Base-by-base conservation (phyloP, 1,139 yeast species). In the Yamadazyma epiphylla region DNA sequence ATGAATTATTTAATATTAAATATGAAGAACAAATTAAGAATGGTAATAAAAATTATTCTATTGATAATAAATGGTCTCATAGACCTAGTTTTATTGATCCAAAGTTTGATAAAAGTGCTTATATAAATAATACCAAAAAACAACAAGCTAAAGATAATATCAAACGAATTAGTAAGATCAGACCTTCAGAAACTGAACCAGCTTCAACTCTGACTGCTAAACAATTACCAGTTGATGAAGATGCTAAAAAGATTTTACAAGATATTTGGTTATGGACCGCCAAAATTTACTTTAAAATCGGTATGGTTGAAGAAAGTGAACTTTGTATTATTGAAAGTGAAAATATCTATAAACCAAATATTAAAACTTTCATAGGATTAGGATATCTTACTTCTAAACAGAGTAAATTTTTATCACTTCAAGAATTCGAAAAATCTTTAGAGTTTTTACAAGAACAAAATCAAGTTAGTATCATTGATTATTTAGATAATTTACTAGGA, bases 271-370 rank as follows among this genome's bases (percentile, higher is more conserved):
- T 87, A 31, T 77, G 87, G 76, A 70, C 86, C 0, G 72, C 88
- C 1, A 71, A 71, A 24, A 60, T 86, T 22, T 88, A 85, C 51
- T 59, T 74, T 43, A 73, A 76, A 40, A 66, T 74, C 4, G 79
- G 73, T 1, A 59, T 75, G 32, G 41, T 58, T 4, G 70, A 63
- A 5, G 94, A 86, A 36, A 77, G 89, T 8, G 80, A 78, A 44
- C 80, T 76, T 39, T 84, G 95, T 30, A 68, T 87, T 5, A 68
- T 70, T 6, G 95, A 87, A 51, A 87, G 94, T 1, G 84, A 76
- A 39, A 57, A 66, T 2, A 58, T 66, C 12, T 62, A 54, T 33
- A 68, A 68, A 22, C 74, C 76, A n/a, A 73, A 70, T 23, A 58
- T 69, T 35, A 64, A 72, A 42, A 74, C 84, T 6, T 74, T 62